Percentiles rank a stretch among this genome's conserved stretches.
phyloP scores from a whole-genome alignment of 345 rosid species.

The Moricandia arvensis region DNA sequence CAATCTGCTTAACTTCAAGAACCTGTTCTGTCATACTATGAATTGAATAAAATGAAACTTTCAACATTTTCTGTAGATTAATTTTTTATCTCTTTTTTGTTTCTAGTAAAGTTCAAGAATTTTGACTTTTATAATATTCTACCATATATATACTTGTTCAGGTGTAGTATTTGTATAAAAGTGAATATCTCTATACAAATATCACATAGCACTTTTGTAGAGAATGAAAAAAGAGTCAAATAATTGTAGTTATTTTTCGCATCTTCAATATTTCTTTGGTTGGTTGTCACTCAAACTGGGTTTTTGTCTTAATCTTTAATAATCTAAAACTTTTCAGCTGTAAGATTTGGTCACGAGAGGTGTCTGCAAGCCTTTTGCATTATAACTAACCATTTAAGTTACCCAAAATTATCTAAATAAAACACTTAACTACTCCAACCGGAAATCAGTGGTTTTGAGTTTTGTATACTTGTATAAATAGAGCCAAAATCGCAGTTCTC shows the following conservation, averaged over 20 bases:
- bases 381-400: not conserved
- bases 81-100: not conserved
- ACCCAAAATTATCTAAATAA: not conserved
- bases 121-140: too few relatives aligned
- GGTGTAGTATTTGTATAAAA: not conserved
- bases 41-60: not conserved
- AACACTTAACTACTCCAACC: not conserved
- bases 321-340: not conserved
- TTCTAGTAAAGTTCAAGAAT: constrained; percentile 21
- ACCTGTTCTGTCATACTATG: not conserved
- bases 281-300: not conserved
- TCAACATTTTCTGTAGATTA: not conserved
- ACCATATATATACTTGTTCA: too few relatives aligned
- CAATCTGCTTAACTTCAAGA: not conserved
- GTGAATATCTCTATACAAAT: not conserved
- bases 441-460: constrained; percentile 8
- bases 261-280: not conserved
- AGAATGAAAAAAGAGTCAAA: not conserved
- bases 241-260: not conserved
- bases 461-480: constrained; percentile 26
- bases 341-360: not conserved
- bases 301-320: not conserved
- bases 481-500: constrained; percentile 9
- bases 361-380: not conserved
- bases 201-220: not conserved